phyloP scores from a whole-genome alignment of 2,329 filamentous ascomycete genomes.

The Fusarium oligoseptatum region DNA sequence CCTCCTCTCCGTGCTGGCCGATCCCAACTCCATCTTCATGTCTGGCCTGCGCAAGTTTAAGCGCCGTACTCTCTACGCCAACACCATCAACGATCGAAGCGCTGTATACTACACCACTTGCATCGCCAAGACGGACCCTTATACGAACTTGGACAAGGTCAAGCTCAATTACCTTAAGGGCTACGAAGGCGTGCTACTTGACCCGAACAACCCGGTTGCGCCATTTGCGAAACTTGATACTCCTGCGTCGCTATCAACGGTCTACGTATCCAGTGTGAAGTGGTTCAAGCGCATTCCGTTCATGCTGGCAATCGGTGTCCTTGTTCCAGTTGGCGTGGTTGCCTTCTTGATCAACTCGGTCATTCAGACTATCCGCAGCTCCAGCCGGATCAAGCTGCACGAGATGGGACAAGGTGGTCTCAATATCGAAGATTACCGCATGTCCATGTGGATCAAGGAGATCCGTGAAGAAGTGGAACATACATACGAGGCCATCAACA shows the following conservation, averaged over 20 bases:
- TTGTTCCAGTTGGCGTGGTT: slow-evolving; percentile 79
- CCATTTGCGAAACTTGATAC: slow-evolving; percentile 55
- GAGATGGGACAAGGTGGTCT: slow-evolving; percentile 78
- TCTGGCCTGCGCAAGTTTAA: slow-evolving; percentile 81
- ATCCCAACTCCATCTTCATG: slow-evolving; percentile 88
- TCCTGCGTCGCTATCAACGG: slow-evolving; percentile 49
- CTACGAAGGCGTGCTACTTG: slow-evolving; percentile 81
- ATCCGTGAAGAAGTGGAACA: slow-evolving; percentile 83
- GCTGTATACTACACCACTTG: slow-evolving; percentile 87
- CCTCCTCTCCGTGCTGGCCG: slow-evolving; percentile 83
- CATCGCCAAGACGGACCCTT: slow-evolving; percentile 84
- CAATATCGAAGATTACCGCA: slow-evolving; percentile 77
- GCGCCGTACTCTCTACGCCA: slow-evolving; percentile 83
- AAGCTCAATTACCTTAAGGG: slow-evolving; percentile 80
- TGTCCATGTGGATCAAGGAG: slow-evolving; percentile 81
- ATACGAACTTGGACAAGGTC: slow-evolving; percentile 73
- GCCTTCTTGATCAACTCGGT: slow-evolving; percentile 82
- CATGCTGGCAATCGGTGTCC: slow-evolving; percentile 72
- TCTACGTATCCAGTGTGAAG: slow-evolving; percentile 48
- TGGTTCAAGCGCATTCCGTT: slow-evolving; percentile 71
- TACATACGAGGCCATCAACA: slow-evolving; percentile 80
- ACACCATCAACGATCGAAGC: slow-evolving; percentile 87
- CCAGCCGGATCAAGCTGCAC: slow-evolving; percentile 80
- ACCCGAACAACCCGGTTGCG: slow-evolving; percentile 72
- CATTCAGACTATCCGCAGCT: slow-evolving; percentile 81